Conservation (phyloP, 2,329 filamentous ascomycete genomes). For the Claviceps pazoutovae region DNA sequence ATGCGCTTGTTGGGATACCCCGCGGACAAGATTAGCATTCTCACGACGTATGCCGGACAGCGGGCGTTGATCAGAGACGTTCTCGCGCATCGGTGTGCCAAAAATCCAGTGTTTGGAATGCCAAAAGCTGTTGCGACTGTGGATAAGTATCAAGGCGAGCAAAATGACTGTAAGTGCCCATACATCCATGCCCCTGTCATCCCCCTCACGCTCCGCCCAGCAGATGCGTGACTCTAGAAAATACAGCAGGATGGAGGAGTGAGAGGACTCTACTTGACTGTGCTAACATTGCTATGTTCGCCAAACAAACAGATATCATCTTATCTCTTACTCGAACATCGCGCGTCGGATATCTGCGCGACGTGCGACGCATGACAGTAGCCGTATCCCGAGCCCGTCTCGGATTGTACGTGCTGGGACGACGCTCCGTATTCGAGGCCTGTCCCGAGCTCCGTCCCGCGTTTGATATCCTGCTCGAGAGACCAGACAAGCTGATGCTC, state of each 20-base stretch:
- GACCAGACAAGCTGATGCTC: conserved; percentile 69
- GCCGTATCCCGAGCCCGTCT: conserved; percentile 84
- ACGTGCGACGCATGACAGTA: conserved; percentile 85
- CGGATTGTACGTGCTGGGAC: conserved; percentile 83
- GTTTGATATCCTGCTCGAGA: conserved; percentile 62
- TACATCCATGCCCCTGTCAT: background rate
- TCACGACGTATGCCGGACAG: conserved; percentile 90
- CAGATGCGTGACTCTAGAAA: no score
- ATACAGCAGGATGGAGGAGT: no score
- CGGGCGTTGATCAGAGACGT: conserved; percentile 80
- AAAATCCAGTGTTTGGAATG: conserved; percentile 73
- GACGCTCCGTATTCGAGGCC: conserved; percentile 74
- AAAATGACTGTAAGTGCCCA: conserved; percentile 77
- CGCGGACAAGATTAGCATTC: conserved; percentile 66
- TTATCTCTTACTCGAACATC: conserved; percentile 83
- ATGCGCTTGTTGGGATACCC: conserved; percentile 95
- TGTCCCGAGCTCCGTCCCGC: conserved; percentile 80
- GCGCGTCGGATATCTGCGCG: conserved; percentile 80
- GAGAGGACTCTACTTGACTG: no score
- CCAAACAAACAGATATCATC: conserved; percentile 55
- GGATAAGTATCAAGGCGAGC: conserved; percentile 97
- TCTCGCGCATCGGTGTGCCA: conserved; percentile 66
- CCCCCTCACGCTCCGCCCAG: background rate
- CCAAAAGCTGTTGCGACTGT: conserved; percentile 87
- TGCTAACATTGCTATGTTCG: background rate